Evolutionary conservation across 768 basidiomycete genomes (phyloP).

Genomic region (Serendipita sp.): DNA sequence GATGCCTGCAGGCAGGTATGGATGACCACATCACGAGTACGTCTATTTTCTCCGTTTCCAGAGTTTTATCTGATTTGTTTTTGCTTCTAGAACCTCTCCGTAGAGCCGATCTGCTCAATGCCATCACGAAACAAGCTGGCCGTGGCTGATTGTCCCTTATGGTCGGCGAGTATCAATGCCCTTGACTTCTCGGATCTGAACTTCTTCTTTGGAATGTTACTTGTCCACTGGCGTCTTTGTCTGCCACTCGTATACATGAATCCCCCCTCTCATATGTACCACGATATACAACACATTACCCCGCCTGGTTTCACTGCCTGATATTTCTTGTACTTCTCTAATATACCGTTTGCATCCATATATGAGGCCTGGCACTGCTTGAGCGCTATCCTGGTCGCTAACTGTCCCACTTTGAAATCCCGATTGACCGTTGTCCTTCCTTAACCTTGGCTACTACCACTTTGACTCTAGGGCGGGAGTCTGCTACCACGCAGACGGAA

Average conservation of each 20-base stretch:
- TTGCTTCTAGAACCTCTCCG: constrained; percentile 48
- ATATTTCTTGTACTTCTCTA: background rate
- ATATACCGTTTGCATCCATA: background rate
- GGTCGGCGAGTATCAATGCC: no score
- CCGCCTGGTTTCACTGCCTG: background rate
- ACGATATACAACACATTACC: background rate
- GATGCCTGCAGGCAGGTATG: constrained; percentile 64
- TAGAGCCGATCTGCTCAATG: constrained; percentile 61
- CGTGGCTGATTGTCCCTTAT: background rate
- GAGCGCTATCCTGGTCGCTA: background rate
- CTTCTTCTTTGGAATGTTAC: no score
- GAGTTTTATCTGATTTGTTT: background rate
- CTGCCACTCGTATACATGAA: background rate
- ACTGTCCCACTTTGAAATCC: no score
- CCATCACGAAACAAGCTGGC: constrained; percentile 60
- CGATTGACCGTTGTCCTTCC: no score
- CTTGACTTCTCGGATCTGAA: no score
- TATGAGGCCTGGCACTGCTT: background rate
- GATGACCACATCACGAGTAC: constrained; percentile 28
- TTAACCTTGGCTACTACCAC: no score
- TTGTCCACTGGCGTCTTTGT: no score
- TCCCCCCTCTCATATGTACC: background rate
- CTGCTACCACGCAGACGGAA: no score
- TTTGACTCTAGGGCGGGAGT: no score
- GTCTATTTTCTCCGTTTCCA: background rate